phyloP scores from a whole-genome alignment of 108 stramenopile genomes.

The Asterionellopsis glacialis region DNA sequence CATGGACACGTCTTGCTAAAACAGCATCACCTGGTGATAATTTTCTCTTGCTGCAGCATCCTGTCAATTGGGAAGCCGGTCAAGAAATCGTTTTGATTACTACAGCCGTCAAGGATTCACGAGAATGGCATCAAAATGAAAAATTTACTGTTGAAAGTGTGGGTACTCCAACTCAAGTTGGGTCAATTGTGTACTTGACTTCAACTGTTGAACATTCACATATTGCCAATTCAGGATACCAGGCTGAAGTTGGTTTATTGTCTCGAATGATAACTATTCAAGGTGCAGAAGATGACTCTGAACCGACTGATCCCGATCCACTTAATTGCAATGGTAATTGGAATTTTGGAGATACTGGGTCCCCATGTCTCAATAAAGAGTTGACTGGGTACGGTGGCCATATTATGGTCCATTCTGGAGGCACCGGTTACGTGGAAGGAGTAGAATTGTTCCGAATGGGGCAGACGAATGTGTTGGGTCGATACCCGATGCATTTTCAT shows the following conservation, averaged over 20 bases:
- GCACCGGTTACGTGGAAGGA: slow-evolving; percentile 26
- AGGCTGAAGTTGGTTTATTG: slow-evolving; percentile 49
- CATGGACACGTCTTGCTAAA: slow-evolving; percentile 39
- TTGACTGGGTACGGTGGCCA: slow-evolving; percentile 53
- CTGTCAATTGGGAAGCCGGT: slow-evolving; percentile 40
- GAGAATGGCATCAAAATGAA: slow-evolving; percentile 30
- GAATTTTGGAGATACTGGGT: slow-evolving; percentile 8
- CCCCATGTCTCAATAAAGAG: slow-evolving; percentile 22
- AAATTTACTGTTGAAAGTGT: slow-evolving; percentile 20
- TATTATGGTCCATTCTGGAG: slow-evolving; percentile 24
- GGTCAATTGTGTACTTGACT: slow-evolving; percentile 21
- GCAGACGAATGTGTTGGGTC: slow-evolving; percentile 44
- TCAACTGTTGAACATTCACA: slow-evolving; percentile 21
- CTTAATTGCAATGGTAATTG: slow-evolving; percentile 14
- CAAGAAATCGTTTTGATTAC: slow-evolving; percentile 37
- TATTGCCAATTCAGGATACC: slow-evolving; percentile 34
- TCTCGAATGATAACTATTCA: slow-evolving; percentile 41
- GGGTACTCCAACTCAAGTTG: slow-evolving; percentile 10
- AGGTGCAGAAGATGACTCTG: slow-evolving; percentile 27
- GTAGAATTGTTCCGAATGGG: slow-evolving; percentile 47
- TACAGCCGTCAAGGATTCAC: slow-evolving; percentile 24
- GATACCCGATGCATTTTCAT: slow-evolving; percentile 51
- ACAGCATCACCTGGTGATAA: slow-evolving; percentile 16
- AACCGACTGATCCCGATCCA: slow-evolving; percentile 34
- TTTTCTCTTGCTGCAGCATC: slow-evolving; percentile 24